Percentiles rank a stretch among this genome's conserved stretches.
Conservation (phyloP, 768 basidiomycete genomes). For the Pisolithus sp. region DNA sequence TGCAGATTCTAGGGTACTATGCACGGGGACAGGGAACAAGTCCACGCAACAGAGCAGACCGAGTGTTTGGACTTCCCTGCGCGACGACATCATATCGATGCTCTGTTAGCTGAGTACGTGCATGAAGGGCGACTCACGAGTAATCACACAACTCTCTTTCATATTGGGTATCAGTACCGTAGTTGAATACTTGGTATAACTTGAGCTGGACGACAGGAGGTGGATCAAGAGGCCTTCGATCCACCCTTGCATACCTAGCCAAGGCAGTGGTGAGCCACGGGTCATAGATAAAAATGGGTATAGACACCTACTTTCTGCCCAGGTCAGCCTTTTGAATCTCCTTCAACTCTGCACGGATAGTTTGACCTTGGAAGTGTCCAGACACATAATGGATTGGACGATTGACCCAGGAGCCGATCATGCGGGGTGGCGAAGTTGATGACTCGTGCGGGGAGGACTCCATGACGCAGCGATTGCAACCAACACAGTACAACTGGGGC, state of each 20-base stretch:
- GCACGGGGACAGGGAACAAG: slow-evolving; percentile 53
- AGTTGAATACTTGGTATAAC: slow-evolving; percentile 40
- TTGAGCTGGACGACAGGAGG: slow-evolving; percentile 53
- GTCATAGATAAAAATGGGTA: not conserved
- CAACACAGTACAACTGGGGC: not conserved
- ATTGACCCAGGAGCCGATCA: slow-evolving; percentile 22
- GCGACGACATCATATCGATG: slow-evolving; percentile 5
- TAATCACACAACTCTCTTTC: slow-evolving; percentile 47
- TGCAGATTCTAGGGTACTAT: slow-evolving; percentile 4
- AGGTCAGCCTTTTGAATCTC: slow-evolving; percentile 64
- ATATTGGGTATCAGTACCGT: slow-evolving; percentile 32
- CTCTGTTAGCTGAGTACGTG: not conserved
- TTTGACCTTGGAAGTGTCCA: slow-evolving; percentile 56
- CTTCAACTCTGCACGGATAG: slow-evolving; percentile 46
- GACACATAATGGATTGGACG: slow-evolving; percentile 46
- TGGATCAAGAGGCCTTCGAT: slow-evolving; percentile 64
- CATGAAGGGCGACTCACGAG: slow-evolving; percentile 32
- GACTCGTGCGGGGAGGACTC: slow-evolving; percentile 10
- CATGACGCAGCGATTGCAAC: slow-evolving; percentile 10
- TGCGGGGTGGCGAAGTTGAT: slow-evolving; percentile 19
- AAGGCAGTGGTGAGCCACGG: slow-evolving; percentile 1
- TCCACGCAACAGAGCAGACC: slow-evolving; percentile 76
- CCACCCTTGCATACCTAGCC: slow-evolving; percentile 49
- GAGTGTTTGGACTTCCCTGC: slow-evolving; percentile 54
- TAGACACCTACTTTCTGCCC: slow-evolving; percentile 51